A percentile compares a stretch with the other conserved stretches of the same genome.
phyloP scores from a whole-genome alignment of 495 filamentous ascomycete species.

The Trichoderma gamsii region DNA sequence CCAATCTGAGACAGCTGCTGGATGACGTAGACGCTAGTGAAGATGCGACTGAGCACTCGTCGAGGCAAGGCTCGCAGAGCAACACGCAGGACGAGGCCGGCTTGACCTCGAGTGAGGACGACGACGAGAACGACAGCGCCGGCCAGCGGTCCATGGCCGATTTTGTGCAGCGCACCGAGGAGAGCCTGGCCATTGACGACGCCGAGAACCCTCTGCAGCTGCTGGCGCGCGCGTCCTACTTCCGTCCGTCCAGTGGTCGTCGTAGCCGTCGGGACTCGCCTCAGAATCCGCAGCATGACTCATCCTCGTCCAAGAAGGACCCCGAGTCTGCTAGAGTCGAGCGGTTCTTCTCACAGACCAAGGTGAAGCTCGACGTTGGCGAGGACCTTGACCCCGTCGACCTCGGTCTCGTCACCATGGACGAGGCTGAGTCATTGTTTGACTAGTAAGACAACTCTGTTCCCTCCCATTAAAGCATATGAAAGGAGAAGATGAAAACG shows the following conservation, averaged over 20 bases:
- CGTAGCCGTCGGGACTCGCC: conserved; percentile 15
- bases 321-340: conserved; percentile 11
- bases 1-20: conserved; percentile 51
- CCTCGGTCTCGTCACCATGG: conserved; percentile 54
- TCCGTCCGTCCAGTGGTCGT: conserved; percentile 39
- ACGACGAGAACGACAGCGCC: conserved; percentile 22
- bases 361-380: conserved; percentile 54
- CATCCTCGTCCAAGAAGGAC: conserved; percentile 5
- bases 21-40: conserved; percentile 22
- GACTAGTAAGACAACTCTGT: conserved; percentile 45
- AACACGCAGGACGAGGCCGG: conserved; percentile 16
- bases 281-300: conserved; percentile 22
- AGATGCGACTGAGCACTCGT: conserved; percentile 20
- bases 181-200: conserved; percentile 55
- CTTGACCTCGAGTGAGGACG: conserved; percentile 16
- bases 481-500: background rate
- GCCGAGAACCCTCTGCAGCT: conserved; percentile 69
- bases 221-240: conserved; percentile 62
- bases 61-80: conserved; percentile 26
- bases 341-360: conserved; percentile 55
- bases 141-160: conserved; percentile 27
- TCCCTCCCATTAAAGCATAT: background rate
- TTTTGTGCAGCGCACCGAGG: conserved; percentile 29
- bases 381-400: conserved; percentile 61
- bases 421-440: conserved; percentile 59